A percentile compares a stretch with the other conserved stretches of the same genome.
phyloP scores from a whole-genome alignment of 805 yeast genomes.

The Kluyveromyces aestuarii region DNA sequence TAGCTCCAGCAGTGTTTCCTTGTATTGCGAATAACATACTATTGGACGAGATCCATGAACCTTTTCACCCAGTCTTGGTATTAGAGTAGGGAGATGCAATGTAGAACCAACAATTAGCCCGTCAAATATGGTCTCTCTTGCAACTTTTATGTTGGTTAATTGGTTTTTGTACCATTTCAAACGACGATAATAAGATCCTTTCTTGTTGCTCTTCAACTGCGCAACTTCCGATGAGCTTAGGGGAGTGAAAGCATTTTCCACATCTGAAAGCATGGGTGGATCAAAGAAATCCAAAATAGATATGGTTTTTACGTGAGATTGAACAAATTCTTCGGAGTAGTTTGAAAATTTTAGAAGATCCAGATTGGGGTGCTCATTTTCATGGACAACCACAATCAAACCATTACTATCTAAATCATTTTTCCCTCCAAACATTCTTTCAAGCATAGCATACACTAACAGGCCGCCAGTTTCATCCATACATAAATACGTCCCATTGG shows the following conservation, averaged over 20 bases:
- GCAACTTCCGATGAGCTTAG: conserved; percentile 42
- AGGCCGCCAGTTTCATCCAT: conserved; percentile 94
- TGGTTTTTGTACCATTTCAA: conserved; percentile 36
- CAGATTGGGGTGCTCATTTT: conserved; percentile 85
- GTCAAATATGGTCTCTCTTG: conserved; percentile 52
- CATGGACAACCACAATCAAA: conserved; percentile 68
- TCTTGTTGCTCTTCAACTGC: conserved; percentile 49
- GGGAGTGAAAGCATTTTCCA: conserved; percentile 33
- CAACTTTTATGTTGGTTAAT: conserved; percentile 39
- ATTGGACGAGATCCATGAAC: conserved; percentile 83
- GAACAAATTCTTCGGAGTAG: conserved; percentile 43
- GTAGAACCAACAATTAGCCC: conserved; percentile 69
- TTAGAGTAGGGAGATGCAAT: conserved; percentile 54
- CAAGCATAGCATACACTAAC: conserved; percentile 76
- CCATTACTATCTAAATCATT: conserved; percentile 33
- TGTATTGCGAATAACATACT: conserved; percentile 71
- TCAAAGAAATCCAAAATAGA: conserved; percentile 74
- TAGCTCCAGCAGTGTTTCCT: conserved; percentile 63
- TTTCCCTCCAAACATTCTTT: conserved; percentile 61
- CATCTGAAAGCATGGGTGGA: conserved; percentile 47
- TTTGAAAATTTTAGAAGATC: conserved; percentile 62
- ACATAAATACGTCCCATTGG: conserved; percentile 83
- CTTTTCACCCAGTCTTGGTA: conserved; percentile 52
- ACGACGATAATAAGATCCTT: conserved; percentile 60
- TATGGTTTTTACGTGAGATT: conserved; percentile 54